Evolutionary conservation across 257 asterid species (phyloP), one percentile per base, ranked within the genome.

Genomic region (Nicotiana sylvestris): DNA sequence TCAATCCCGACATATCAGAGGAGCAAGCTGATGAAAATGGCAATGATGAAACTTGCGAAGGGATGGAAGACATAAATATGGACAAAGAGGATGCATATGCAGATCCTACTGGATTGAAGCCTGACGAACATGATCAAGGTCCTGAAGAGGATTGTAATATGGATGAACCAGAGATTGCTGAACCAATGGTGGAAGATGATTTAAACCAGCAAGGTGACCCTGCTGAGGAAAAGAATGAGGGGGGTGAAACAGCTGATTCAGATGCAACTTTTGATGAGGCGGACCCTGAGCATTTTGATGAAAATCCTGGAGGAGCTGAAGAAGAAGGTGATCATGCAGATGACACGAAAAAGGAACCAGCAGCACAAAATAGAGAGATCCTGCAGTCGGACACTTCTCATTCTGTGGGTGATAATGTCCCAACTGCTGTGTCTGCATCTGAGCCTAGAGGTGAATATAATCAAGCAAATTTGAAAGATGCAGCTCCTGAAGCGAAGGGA

Each of bases 51-150:
- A 89, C 87, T 66, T 25, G 78, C 53, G 92, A 87, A 69, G 92
- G 82, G 61, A 84, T 79, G 80, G 96, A 94, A 80, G 95, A 92
- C 80, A 86, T 83, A 95, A 86, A 82, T n/a, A 80, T 91, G 61
- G 94, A 94, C 85, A 91, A 93, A 84, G 92, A 88, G 12, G 91
- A 94, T 53, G 91, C 93, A 43, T 88, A 77, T 85, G 56, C 82
- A 74, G 99, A 96, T 82, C 91, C 94, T 32, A 86, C 97, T 15
- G 98, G 91, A 49, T 81, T 93, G 84, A 88, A 91, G 84, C 93
- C 89, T 6, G 94, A 90, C 56, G 91, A 90, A 68, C 91, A 84
- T 35, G 89, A 85, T 69, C 86, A 83, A 84, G 77, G 62, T 32
- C 85, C 92, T 35, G 94, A 86, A 27, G 87, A 89, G 57, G 95